phyloP scores from a whole-genome alignment of 1,139 yeast species.

The Scheffersomyces segobiensis region DNA sequence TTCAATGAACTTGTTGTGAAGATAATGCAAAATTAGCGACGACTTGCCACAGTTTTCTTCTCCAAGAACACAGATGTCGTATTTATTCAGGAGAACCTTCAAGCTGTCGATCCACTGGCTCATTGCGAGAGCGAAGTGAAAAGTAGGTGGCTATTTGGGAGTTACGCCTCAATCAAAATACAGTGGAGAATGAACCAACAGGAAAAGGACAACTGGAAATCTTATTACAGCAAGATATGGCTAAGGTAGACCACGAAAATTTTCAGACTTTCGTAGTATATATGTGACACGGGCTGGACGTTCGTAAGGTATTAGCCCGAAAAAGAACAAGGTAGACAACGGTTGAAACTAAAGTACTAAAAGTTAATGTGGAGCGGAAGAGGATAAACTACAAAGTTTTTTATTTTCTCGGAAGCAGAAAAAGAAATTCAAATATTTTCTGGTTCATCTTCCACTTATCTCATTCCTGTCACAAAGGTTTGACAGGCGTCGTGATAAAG shows the following conservation, averaged over 20 bases:
- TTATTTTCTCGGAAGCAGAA: neutral
- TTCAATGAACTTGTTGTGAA: slow-evolving; percentile 23
- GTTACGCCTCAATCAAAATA: neutral
- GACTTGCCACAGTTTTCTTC: slow-evolving; percentile 31
- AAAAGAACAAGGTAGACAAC: neutral
- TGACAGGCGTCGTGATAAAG: neutral
- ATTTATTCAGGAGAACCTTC: slow-evolving; percentile 24
- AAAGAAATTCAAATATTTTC: neutral
- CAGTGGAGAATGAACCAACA: neutral
- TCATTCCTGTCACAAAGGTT: neutral
- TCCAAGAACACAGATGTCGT: slow-evolving; percentile 38
- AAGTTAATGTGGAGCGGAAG: neutral
- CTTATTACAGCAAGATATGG: no score
- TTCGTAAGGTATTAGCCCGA: neutral
- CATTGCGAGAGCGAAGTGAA: neutral
- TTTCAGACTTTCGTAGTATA: neutral
- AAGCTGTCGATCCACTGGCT: slow-evolving; percentile 15
- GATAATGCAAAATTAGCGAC: slow-evolving; percentile 25
- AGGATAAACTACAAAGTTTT: neutral
- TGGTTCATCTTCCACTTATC: neutral
- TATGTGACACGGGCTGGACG: neutral
- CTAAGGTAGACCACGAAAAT: neutral
- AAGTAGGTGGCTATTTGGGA: neutral
- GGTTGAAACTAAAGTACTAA: neutral
- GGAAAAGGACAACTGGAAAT: neutral